Percentiles rank a stretch among this genome's conserved stretches.
Conservation (phyloP, 78 protist species). For the Dictyostelium firmibasis region DNA sequence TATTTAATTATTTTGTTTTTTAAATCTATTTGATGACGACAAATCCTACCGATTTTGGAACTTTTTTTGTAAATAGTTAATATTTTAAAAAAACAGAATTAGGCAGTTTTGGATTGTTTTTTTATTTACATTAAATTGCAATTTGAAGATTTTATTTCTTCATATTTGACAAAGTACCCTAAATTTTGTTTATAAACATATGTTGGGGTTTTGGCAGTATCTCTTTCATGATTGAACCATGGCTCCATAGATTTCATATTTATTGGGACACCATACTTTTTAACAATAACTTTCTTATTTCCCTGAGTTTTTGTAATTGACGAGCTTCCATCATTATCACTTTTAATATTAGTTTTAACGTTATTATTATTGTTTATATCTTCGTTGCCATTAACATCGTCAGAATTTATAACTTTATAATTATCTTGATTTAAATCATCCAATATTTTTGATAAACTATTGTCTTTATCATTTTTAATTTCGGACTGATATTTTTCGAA, state of each 20-base stretch:
- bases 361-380: background rate
- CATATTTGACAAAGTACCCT: background rate
- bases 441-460: constrained; percentile 4
- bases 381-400: background rate
- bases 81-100: no score
- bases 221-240: constrained; percentile 10
- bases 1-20: no score
- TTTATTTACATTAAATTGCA: background rate
- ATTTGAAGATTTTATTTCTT: background rate
- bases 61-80: no score
- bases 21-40: no score
- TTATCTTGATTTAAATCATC: constrained; percentile 58
- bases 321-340: background rate
- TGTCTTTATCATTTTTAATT: background rate
- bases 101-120: no score
- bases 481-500: constrained; percentile 42
- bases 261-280: constrained; percentile 31
- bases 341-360: background rate
- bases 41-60: no score
- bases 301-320: background rate
- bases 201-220: background rate
- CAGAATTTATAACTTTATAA: background rate
- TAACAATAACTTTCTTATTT: background rate
- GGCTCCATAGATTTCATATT: background rate
- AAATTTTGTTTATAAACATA: background rate